Base-by-base conservation (phyloP, 257 asterid genomes). In the Lycium ferocissimum region DNA sequence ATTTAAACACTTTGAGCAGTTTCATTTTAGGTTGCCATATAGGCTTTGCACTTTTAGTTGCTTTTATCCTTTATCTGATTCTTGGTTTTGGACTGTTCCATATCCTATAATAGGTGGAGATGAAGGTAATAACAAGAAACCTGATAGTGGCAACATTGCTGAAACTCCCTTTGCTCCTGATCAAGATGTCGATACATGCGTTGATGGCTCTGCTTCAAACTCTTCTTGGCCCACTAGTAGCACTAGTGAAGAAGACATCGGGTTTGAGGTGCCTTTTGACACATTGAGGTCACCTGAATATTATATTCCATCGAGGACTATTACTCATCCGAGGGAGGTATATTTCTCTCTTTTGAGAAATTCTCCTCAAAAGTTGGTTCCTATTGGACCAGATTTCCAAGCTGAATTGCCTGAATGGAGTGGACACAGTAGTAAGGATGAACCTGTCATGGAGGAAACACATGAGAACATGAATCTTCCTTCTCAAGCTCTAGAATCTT, bases 381-480 rank as follows among this genome's bases (percentile, higher is more conserved):
- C 92, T 4, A 40, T 89, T 56, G 88, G 90, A 56, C 83, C 66
- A 9, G 86, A 86, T 57, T 87, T 57, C 83, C 90, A 89, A 85
- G 92, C 90, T 45, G 90, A 87, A 66, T 11, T 89, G 51, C 92
- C 90, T 15, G 89, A 85, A 58, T 86, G 88, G 86, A 79, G 59
- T 69, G 66, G 66, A 26, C 33, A 26, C 33, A 26, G 33, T 26
- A 26, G 33, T 26, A 26, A 26, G 33, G 33, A 26, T 26, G 33
- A 26, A 37, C 89, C 47, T 5, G 49, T 65, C 66, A 53, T 59
- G 54, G 75, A n/a, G 63, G 43, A 72, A 69, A 43, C 15, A 26
- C 80, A 72, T 61, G 84, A 85, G 82, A 83, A 18, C 7, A 47
- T 53, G 18, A 20, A 51, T 33, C 33, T 49, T 5, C 37, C 49